phyloP scores from a whole-genome alignment of 352 stramenopile genomes.

The Pythium phragmiticola region DNA sequence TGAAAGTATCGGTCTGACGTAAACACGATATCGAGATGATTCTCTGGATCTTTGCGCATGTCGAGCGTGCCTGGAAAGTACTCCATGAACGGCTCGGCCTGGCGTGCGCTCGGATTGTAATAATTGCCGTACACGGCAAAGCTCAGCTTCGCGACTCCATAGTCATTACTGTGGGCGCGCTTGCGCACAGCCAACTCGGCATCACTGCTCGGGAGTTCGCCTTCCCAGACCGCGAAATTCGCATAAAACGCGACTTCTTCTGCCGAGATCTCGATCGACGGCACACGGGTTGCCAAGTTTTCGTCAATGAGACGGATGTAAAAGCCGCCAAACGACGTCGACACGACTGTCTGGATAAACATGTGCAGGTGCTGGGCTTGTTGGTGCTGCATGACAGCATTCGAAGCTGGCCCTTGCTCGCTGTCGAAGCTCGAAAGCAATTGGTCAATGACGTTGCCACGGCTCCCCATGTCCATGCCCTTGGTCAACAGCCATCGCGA shows the following conservation, averaged over 20 bases:
- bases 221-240: conserved; percentile 75
- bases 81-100: conserved; percentile 85
- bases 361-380: conserved; percentile 34
- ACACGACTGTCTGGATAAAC: conserved; percentile 77
- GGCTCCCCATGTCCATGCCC: conserved; percentile 75
- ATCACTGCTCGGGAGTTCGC: conserved; percentile 24
- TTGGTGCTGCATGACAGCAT: neutral
- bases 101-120: conserved; percentile 75
- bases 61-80: conserved; percentile 81
- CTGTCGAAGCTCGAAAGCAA: conserved; percentile 64
- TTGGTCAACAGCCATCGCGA: conserved; percentile 76
- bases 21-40: conserved; percentile 66
- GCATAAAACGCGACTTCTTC: conserved; percentile 78
- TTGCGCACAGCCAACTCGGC: conserved; percentile 43
- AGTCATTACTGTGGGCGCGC: conserved; percentile 54
- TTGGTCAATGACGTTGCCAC: conserved; percentile 74
- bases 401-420: conserved; percentile 2
- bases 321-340: conserved; percentile 84
- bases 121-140: conserved; percentile 89
- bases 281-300: conserved; percentile 64
- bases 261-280: conserved; percentile 76
- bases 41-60: conserved; percentile 69
- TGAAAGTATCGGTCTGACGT: conserved; percentile 85
- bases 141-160: conserved; percentile 68
- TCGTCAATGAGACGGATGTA: conserved; percentile 86